Percentiles rank a stretch among this genome's conserved stretches.
Evolutionary conservation across 2,329 filamentous ascomycete species (phyloP).

Genomic region (Penicillium fuscoglaucum): DNA sequence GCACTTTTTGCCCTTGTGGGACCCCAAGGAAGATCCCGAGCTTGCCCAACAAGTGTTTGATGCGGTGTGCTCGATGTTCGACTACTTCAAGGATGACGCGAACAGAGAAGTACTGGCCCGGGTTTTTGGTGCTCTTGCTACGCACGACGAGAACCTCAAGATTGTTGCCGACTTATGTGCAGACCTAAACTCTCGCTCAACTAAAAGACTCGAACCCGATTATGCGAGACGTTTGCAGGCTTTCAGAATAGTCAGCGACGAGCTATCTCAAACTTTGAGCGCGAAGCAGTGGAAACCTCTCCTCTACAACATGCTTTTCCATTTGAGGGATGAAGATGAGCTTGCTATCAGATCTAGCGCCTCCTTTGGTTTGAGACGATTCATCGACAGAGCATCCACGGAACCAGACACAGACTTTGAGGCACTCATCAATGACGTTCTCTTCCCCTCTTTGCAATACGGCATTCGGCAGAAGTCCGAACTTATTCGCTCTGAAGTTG

Average conservation of each 20-base stretch:
- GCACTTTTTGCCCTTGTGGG: conserved; percentile 70
- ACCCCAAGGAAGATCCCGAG: conserved; percentile 56
- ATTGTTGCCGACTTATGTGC: conserved; percentile 70
- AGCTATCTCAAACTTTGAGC: conserved; percentile 60
- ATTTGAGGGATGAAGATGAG: conserved; percentile 82
- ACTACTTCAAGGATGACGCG: conserved; percentile 80
- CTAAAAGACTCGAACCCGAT: conserved; percentile 74
- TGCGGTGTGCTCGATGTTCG: conserved; percentile 78
- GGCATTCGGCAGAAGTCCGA: conserved; percentile 79
- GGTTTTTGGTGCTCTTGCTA: conserved; percentile 70
- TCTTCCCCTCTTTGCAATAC: conserved; percentile 74
- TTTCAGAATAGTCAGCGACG: conserved; percentile 69
- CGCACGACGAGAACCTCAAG: conserved; percentile 60
- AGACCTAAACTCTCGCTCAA: conserved; percentile 77
- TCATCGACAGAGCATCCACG: conserved; percentile 63
- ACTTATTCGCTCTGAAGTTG: conserved; percentile 77
- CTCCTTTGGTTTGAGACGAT: conserved; percentile 74
- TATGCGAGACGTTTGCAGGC: conserved; percentile 79
- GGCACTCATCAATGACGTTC: conserved; percentile 60
- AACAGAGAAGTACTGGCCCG: conserved; percentile 73
- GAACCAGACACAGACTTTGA: conserved; percentile 51
- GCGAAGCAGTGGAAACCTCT: conserved; percentile 81
- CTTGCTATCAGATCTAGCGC: conserved; percentile 82
- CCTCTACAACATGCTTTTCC: conserved; percentile 85
- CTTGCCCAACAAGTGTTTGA: conserved; percentile 68